Percentiles rank a stretch among this genome's conserved stretches.
phyloP scores from a whole-genome alignment of 2,329 filamentous ascomycete genomes.

The Cladophialophora immunda region DNA sequence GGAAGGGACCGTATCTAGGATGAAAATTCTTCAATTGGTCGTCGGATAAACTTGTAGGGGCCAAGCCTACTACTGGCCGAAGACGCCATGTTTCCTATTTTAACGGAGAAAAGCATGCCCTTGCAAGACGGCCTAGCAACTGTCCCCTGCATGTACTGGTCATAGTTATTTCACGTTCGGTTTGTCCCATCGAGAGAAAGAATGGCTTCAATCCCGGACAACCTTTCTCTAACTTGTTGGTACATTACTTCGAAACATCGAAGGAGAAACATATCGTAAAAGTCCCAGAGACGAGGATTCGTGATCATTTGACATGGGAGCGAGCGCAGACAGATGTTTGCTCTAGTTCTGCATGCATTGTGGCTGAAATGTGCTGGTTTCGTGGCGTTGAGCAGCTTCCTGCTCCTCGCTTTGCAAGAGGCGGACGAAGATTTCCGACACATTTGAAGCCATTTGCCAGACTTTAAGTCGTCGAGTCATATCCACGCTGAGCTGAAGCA shows the following conservation, averaged over 20 bases:
- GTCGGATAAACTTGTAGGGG: neutral
- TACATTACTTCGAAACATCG: too few relatives aligned
- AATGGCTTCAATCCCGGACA: neutral
- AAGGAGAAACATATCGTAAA: too few relatives aligned
- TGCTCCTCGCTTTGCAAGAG: conserved; percentile 18
- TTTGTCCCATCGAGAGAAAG: neutral
- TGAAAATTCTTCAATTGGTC: neutral
- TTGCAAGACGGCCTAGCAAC: neutral
- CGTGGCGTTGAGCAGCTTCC: neutral
- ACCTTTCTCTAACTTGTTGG: too few relatives aligned
- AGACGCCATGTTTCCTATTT: neutral
- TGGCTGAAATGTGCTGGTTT: neutral
- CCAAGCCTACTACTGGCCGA: too few relatives aligned
- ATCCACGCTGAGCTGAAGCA: conserved; percentile 15
- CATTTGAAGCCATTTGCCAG: conserved; percentile 21
- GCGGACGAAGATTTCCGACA: conserved; percentile 22
- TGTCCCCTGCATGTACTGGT: neutral
- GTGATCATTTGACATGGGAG: too few relatives aligned
- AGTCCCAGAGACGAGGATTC: too few relatives aligned
- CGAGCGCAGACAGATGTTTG: neutral
- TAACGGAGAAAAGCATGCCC: neutral
- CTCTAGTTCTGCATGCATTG: neutral
- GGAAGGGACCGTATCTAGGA: neutral
- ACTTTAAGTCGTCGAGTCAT: conserved; percentile 21
- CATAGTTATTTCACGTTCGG: neutral